phyloP scores from a whole-genome alignment of 2,329 filamentous ascomycete species.

The Xylariales sp. region DNA sequence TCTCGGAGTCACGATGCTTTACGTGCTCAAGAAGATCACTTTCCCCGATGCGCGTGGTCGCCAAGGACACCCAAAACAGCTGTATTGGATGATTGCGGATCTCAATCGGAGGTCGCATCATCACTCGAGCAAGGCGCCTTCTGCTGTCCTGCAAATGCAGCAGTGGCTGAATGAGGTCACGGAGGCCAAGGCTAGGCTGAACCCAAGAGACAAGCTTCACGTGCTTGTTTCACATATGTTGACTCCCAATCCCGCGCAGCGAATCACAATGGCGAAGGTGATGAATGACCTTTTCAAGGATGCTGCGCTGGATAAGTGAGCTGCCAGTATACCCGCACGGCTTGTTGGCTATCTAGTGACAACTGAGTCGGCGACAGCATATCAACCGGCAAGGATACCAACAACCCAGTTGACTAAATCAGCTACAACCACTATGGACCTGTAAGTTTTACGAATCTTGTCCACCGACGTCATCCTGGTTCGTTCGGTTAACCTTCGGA shows the following conservation, averaged over 20 bases:
- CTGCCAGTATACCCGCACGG: not conserved
- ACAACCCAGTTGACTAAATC: too few relatives aligned
- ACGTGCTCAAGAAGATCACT: slow-evolving; percentile 49
- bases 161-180: slow-evolving; percentile 51
- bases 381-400: too few relatives aligned
- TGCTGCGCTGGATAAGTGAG: slow-evolving; percentile 22
- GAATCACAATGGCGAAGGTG: slow-evolving; percentile 51
- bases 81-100: slow-evolving; percentile 57
- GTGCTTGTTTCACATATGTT: slow-evolving; percentile 51
- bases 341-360: not conserved
- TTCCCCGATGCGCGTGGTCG: slow-evolving; percentile 50
- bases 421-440: too few relatives aligned
- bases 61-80: slow-evolving; percentile 41
- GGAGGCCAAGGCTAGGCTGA: slow-evolving; percentile 41
- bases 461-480: too few relatives aligned
- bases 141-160: slow-evolving; percentile 49
- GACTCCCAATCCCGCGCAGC: slow-evolving; percentile 42
- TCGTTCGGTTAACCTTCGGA: too few relatives aligned
- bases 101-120: slow-evolving; percentile 38
- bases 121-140: slow-evolving; percentile 16
- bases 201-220: slow-evolving; percentile 44
- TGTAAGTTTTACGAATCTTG: too few relatives aligned
- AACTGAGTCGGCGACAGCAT: too few relatives aligned
- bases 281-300: slow-evolving; percentile 36
- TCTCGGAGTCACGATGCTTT: slow-evolving; percentile 56